Evolutionary conservation across 163 green algal species (phyloP).

Genomic region (Coccomyxa subellipsoidea): DNA sequence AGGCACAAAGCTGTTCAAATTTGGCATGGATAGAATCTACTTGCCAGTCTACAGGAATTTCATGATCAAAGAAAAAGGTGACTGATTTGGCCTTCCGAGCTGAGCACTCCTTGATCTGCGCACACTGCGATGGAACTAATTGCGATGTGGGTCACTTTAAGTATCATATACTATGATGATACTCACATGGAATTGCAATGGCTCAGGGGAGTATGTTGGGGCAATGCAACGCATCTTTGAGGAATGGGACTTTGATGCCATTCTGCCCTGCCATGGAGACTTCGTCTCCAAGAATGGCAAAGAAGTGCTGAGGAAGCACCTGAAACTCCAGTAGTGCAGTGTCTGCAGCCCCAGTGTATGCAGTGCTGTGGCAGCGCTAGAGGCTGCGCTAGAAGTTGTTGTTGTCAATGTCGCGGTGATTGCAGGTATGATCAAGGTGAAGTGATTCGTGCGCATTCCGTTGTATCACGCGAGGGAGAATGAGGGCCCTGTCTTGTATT

Average conservation of each 20-base stretch:
- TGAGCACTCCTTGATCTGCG: not conserved
- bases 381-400: too few relatives aligned
- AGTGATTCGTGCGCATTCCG: too few relatives aligned
- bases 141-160: not conserved
- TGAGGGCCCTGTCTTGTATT: too few relatives aligned
- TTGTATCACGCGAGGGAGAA: too few relatives aligned
- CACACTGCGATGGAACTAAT: not conserved
- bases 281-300: conserved; percentile 31
- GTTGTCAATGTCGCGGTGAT: too few relatives aligned
- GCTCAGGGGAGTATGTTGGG: conserved; percentile 23
- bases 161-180: not conserved
- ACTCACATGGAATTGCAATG: too few relatives aligned
- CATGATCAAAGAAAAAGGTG: conserved; percentile 50
- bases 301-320: conserved; percentile 12
- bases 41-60: conserved; percentile 57
- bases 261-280: conserved; percentile 46
- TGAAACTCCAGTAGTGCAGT: too few relatives aligned
- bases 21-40: conserved; percentile 50
- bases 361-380: not conserved
- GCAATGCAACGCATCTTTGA: conserved; percentile 23
- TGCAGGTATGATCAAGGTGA: too few relatives aligned
- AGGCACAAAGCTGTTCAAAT: conserved; percentile 37
- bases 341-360: too few relatives aligned
- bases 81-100: not conserved
- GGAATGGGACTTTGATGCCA: conserved; percentile 33